Evolutionary conservation across 164 flowering plant species (phyloP).

Genomic region (Cinnamomum micranthum): DNA sequence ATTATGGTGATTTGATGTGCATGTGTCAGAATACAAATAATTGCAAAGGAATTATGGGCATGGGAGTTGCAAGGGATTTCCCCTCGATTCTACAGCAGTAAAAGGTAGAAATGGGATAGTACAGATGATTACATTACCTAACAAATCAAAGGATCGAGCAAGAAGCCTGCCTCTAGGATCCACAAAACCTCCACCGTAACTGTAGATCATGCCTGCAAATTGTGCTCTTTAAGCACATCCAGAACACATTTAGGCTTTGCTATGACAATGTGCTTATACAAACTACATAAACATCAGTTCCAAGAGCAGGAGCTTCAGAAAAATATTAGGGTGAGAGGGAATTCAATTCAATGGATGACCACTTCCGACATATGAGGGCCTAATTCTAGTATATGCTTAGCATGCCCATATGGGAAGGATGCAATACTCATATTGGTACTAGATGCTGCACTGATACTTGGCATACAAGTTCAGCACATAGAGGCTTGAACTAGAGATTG

Average conservation of each 20-base stretch:
- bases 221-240: conserved; percentile 46
- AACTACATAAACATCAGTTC: not conserved
- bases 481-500: too few relatives aligned
- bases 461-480: too few relatives aligned
- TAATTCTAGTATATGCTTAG: too few relatives aligned
- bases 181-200: conserved; percentile 55
- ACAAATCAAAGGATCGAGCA: conserved; percentile 74
- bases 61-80: not conserved
- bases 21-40: not conserved
- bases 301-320: not conserved
- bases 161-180: conserved; percentile 89
- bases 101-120: not conserved
- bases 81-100: not conserved
- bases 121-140: conserved; percentile 44
- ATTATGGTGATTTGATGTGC: too few relatives aligned
- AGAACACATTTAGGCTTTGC: not conserved
- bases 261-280: not conserved
- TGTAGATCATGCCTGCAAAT: conserved; percentile 67
- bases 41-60: not conserved
- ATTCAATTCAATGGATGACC: not conserved
- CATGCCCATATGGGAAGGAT: too few relatives aligned
- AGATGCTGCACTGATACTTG: too few relatives aligned
- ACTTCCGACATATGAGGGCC: too few relatives aligned
- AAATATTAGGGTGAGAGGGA: not conserved
- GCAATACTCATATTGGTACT: too few relatives aligned